A percentile compares a stretch with the other conserved stretches of the same genome.
These are phyloP conservation scores for Deakozyma indianensis DNA, from an alignment of 805 yeast species.

Conservation along the genomic window DNA sequence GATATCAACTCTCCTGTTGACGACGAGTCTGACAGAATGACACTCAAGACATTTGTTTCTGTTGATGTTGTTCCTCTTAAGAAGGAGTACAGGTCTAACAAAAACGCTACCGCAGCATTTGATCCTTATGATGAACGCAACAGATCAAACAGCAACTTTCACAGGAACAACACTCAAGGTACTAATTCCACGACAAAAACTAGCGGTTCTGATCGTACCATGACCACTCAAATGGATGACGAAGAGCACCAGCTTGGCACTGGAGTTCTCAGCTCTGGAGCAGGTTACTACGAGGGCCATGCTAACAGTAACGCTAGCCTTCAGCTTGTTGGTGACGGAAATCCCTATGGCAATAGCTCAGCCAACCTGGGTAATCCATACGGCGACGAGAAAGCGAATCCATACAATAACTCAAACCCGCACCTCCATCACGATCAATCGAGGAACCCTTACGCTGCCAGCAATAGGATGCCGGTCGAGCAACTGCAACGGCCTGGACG, in stretches of 20 bases:
- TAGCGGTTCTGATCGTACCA: not conserved
- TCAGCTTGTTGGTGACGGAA: too few relatives aligned
- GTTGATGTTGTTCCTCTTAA: not conserved
- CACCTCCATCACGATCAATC: too few relatives aligned
- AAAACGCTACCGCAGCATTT: not conserved
- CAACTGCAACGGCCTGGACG: too few relatives aligned
- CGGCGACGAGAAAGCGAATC: too few relatives aligned
- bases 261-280: not conserved
- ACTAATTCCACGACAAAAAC: not conserved
- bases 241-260: not conserved
- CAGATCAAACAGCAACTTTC: conserved; percentile 8
- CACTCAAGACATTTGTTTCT: not conserved
- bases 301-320: too few relatives aligned
- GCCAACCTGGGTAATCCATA: too few relatives aligned
- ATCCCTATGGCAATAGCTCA: too few relatives aligned
- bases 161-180: conserved; percentile 3
- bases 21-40: conserved; percentile 1
- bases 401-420: too few relatives aligned
- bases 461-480: too few relatives aligned
- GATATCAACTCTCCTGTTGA: conserved; percentile 4
- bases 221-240: not conserved
- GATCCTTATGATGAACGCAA: not conserved
- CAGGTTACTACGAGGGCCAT: not conserved
- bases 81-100: not conserved
- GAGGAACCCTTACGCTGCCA: too few relatives aligned